Conservation (phyloP, 1,284 basidiomycete genomes). For the Melampsora americana region DNA sequence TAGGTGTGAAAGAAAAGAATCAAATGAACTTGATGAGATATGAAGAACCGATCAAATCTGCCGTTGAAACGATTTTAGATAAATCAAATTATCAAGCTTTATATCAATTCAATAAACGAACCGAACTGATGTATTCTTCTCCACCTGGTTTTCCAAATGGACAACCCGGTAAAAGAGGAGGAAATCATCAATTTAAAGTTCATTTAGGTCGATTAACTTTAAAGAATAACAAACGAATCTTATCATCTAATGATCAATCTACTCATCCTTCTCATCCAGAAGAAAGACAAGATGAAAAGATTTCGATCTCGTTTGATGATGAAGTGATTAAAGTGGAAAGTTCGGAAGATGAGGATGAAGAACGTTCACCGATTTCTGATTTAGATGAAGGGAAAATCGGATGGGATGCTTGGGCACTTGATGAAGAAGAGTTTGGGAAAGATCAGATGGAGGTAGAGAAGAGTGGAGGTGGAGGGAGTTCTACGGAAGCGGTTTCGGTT, state of each 20-base stretch:
- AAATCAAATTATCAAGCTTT: not conserved
- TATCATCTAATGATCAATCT: not conserved
- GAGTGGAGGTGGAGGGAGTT: not conserved
- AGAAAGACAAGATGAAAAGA: constrained; percentile 7
- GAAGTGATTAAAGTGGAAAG: constrained; percentile 18
- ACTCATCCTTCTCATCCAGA: not conserved
- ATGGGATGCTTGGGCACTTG: constrained; percentile 39
- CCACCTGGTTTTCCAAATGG: constrained; percentile 39
- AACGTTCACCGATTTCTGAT: constrained; percentile 11
- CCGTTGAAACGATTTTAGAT: constrained; percentile 31
- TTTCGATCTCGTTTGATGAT: constrained; percentile 40
- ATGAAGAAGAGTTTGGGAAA: constrained; percentile 23
- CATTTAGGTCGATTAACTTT: not conserved
- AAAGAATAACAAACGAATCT: not conserved
- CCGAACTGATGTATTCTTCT: not conserved
- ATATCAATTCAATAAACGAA: too few relatives aligned
- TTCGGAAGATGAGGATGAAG: constrained; percentile 9
- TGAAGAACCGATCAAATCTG: constrained; percentile 32
- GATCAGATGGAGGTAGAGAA: not conserved
- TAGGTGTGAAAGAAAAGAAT: not conserved
- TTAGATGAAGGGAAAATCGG: not conserved
- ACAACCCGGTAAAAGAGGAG: constrained; percentile 8
- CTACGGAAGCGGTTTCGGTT: not conserved
- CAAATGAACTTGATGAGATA: constrained; percentile 4
- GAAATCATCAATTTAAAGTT: not conserved